Evolutionary conservation across 2,329 filamentous ascomycete genomes (phyloP), one percentile per base, ranked within the genome.

Genomic region (Thielaviopsis punctulata): DNA sequence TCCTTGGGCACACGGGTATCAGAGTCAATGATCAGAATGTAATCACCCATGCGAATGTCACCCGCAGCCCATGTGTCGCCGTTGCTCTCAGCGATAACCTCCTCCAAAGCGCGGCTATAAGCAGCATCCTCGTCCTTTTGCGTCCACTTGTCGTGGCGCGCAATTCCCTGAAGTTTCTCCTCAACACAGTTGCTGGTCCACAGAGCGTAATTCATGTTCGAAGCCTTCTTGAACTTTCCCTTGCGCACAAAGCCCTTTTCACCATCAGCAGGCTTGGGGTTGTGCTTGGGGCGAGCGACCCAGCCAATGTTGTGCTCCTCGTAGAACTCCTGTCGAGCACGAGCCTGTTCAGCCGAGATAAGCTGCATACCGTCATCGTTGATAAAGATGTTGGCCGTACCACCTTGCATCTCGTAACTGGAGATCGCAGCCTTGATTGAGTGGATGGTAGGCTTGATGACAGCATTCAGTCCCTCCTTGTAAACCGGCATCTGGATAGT

Each of bases 1-100:
- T 86, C 80, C 0, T 69, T 64, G 0, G 82, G 82, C 12, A 84
- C 77, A 61, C 80, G 73, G 4, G 81, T 85, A 58, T 85, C 80
- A 1, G 76, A 82, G 62, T 84, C 80, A 54, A 84, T 67, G 49
- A 85, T 69, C 15, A 85, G 67, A 52, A 84, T 82, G 58, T 79
- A 73, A 58, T 81, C 77, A 41, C 77, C 77, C 27, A 80, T 66
- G 48, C 77, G 73, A 56, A 80, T 72, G 58, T 80, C 76, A 23
- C 77, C 77, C 44, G 71, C 75, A 2, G 77, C 76, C 74, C 75
- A 76, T 1, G 77, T 73, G 39, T 69, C 66, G 18, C 67, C 69
- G 24, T 57, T 48, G 48, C 76, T 70, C 58, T 77, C 74, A 52
- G 69, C 66, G 23, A 79, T 64, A 13, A 76, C 75, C 45, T 71